A percentile compares a stretch with the other conserved stretches of the same genome.
phyloP scores from a whole-genome alignment of 2,329 filamentous ascomycete species.

The Claviceps sp. region DNA sequence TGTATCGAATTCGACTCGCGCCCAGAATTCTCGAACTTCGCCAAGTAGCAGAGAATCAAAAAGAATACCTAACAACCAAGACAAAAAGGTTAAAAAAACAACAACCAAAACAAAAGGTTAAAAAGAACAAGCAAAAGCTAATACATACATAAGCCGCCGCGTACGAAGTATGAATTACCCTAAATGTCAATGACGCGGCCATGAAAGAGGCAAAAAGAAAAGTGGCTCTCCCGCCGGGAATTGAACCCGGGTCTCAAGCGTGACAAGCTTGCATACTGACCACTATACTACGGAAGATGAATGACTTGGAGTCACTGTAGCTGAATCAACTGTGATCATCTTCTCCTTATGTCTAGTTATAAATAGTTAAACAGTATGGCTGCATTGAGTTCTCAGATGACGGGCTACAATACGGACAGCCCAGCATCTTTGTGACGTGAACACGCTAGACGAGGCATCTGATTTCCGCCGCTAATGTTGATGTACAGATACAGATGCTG shows the following conservation, averaged over 20 bases:
- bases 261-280: slow-evolving; percentile 3
- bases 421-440: no score
- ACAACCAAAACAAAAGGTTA: neutral
- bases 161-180: no score
- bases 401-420: no score
- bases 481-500: no score
- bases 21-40: no score
- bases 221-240: slow-evolving; percentile 3
- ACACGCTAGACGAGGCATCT: no score
- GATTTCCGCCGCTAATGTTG: no score
- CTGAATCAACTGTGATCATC: neutral
- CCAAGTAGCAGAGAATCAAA: no score
- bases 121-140: neutral
- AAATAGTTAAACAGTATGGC: rapidly evolving
- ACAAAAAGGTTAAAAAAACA: neutral
- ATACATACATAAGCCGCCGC: no score
- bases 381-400: no score
- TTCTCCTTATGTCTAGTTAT: rapidly evolving
- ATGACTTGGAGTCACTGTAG: slow-evolving; percentile 1
- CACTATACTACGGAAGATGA: slow-evolving; percentile 5
- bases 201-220: neutral
- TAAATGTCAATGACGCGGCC: no score
- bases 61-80: neutral
- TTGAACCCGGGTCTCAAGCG: slow-evolving; percentile 5
- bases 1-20: no score